Percentiles rank a stretch among this genome's conserved stretches.
phyloP scores from a whole-genome alignment of 176 grass and related monocot genomes.

The Zea luxurians region DNA sequence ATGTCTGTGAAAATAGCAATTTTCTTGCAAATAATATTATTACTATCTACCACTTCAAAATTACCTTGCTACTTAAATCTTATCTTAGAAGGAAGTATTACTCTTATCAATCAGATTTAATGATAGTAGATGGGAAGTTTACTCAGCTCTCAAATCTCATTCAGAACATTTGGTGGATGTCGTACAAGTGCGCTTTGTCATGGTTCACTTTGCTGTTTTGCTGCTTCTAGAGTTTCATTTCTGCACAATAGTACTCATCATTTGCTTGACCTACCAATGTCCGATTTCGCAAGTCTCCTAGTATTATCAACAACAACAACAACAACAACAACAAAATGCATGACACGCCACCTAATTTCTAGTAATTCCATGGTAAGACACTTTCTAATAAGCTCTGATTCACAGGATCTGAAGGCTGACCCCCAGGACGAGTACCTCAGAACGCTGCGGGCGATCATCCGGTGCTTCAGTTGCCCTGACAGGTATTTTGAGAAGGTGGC shows the following conservation, averaged over 20 bases:
- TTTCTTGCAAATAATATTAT: background rate
- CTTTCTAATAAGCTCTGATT: background rate
- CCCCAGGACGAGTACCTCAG: constrained; percentile 86
- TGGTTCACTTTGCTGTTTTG: background rate
- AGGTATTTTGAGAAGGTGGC: constrained; percentile 82
- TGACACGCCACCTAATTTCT: background rate
- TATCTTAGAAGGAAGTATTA: background rate
- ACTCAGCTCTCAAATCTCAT: background rate
- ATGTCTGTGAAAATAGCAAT: background rate
- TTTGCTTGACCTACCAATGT: background rate
- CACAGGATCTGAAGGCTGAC: constrained; percentile 85
- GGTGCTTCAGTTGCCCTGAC: constrained; percentile 68
- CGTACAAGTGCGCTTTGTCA: background rate
- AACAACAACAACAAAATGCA: too few relatives aligned
- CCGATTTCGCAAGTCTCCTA: background rate
- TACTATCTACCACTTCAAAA: background rate
- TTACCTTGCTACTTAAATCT: background rate
- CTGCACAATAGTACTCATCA: background rate
- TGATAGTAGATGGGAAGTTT: background rate
- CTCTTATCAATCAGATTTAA: background rate
- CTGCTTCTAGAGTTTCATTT: background rate
- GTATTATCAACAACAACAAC: background rate
- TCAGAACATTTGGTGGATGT: constrained; percentile 2
- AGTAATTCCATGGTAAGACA: background rate
- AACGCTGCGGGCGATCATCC: constrained; percentile 56